Conservation (phyloP, 805 yeast genomes). For the Kazachstania taianensis region DNA sequence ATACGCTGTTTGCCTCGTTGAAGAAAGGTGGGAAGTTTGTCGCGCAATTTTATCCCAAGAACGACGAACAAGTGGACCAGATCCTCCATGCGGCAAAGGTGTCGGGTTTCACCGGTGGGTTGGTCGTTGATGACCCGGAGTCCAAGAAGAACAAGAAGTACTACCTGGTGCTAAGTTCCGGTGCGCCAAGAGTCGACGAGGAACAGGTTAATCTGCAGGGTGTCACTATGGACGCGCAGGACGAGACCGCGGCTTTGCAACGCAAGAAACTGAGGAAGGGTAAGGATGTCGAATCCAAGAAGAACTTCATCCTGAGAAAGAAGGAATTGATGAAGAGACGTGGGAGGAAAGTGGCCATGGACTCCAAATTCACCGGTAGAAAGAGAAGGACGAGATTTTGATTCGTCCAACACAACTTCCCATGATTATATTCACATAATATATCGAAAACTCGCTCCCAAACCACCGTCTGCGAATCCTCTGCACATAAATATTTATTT, state of each 20-base stretch:
- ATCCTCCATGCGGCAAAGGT: slow-evolving; percentile 80
- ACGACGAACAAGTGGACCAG: slow-evolving; percentile 72
- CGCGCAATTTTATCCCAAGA: slow-evolving; percentile 92
- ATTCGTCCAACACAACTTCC: too few species aligned
- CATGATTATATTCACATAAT: too few species aligned
- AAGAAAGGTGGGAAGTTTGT: slow-evolving; percentile 94
- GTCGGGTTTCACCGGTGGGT: slow-evolving; percentile 94
- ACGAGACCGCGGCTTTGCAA: slow-evolving; percentile 13
- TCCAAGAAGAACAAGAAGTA: slow-evolving; percentile 84
- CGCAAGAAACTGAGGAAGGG: slow-evolving; percentile 21
- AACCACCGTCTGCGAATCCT: too few species aligned
- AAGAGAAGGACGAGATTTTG: slow-evolving; percentile 60
- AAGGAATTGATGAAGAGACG: slow-evolving; percentile 87
- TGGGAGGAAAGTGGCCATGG: slow-evolving; percentile 81
- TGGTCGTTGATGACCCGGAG: slow-evolving; percentile 89
- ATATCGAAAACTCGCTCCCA: too few species aligned
- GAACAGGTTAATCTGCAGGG: slow-evolving; percentile 68
- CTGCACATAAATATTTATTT: too few species aligned
- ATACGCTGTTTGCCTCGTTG: slow-evolving; percentile 74
- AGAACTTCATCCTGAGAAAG: slow-evolving; percentile 79
- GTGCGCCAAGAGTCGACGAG: slow-evolving; percentile 64
- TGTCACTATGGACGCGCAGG: slow-evolving; percentile 66
- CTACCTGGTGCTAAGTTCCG: slow-evolving; percentile 67
- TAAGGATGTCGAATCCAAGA: slow-evolving; percentile 46
- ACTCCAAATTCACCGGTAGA: slow-evolving; percentile 88